phyloP scores from a whole-genome alignment of 495 filamentous ascomycete genomes.

The Hyaloscypha hepaticicola region DNA sequence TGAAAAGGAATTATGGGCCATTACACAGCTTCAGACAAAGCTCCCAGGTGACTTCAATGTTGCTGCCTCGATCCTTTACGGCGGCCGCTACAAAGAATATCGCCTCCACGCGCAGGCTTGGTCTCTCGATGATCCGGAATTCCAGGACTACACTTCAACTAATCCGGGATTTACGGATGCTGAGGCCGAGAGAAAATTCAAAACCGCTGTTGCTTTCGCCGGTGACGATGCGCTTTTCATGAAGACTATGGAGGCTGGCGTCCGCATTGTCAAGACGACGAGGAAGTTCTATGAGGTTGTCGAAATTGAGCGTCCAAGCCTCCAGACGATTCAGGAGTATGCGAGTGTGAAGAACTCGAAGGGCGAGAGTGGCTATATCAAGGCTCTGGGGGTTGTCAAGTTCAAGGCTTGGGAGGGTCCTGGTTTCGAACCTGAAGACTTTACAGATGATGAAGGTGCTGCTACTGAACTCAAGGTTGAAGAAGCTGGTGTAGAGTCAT shows the following conservation, averaged over 20 bases:
- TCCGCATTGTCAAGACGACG: slow-evolving; percentile 11
- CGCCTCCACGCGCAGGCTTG: slow-evolving; percentile 33
- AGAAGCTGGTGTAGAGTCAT: slow-evolving; percentile 37
- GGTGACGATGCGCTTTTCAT: slow-evolving; percentile 36
- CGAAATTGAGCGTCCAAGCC: slow-evolving; percentile 19
- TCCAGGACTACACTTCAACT: slow-evolving; percentile 23
- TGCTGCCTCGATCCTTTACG: slow-evolving; percentile 38
- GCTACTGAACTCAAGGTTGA: slow-evolving; percentile 19
- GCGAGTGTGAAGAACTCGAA: slow-evolving; percentile 14
- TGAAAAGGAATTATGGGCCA: slow-evolving; percentile 62
- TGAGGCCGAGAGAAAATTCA: slow-evolving; percentile 38
- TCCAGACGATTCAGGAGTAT: slow-evolving; percentile 15
- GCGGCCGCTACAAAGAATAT: slow-evolving; percentile 31
- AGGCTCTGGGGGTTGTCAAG: slow-evolving; percentile 41
- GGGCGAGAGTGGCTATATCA: slow-evolving; percentile 29
- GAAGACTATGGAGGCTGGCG: slow-evolving; percentile 8
- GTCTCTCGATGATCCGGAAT: slow-evolving; percentile 15
- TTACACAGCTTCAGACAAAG: slow-evolving; percentile 41
- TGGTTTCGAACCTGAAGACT: slow-evolving; percentile 39
- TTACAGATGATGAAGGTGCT: slow-evolving; percentile 15
- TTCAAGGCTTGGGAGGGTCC: slow-evolving; percentile 36
- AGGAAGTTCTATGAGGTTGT: slow-evolving; percentile 25
- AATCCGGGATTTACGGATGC: slow-evolving; percentile 6
- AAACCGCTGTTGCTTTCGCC: slow-evolving; percentile 37
- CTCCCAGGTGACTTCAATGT: slow-evolving; percentile 71